phyloP scores from a whole-genome alignment of 2,329 filamentous ascomycete species.

The Colletotrichum agaves region DNA sequence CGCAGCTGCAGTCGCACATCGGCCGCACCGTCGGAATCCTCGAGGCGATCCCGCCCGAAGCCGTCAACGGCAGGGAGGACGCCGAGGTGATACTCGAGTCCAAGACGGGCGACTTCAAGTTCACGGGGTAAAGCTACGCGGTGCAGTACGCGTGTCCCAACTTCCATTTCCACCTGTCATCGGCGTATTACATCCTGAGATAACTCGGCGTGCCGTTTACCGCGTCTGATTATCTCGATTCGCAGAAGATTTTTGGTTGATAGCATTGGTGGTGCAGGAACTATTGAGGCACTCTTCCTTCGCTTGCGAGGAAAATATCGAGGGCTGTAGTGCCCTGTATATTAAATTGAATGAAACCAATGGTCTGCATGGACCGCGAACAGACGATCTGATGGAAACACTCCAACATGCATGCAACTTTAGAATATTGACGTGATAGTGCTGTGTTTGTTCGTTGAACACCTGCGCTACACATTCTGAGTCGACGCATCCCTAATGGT shows the following conservation, averaged over 20 bases:
- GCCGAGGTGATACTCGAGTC: slow-evolving; percentile 42
- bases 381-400: too few species aligned
- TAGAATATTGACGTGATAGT: too few species aligned
- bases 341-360: too few species aligned
- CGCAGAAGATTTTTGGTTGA: slow-evolving; percentile 14
- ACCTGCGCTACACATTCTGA: too few species aligned
- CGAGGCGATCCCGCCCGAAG: slow-evolving; percentile 40
- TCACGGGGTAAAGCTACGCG: slow-evolving; percentile 54
- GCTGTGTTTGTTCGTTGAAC: too few species aligned
- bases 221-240: slow-evolving; percentile 62
- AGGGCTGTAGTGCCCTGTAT: too few species aligned
- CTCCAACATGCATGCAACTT: too few species aligned
- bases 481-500: too few species aligned
- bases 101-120: slow-evolving; percentile 41
- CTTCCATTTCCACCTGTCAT: slow-evolving; percentile 69
- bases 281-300: rapidly evolving
- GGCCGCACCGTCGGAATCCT: slow-evolving; percentile 44
- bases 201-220: slow-evolving; percentile 67
- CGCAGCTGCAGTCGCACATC: slow-evolving; percentile 28
- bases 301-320: neutral
- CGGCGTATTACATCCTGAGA: slow-evolving; percentile 67
- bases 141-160: slow-evolving; percentile 62
- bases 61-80: slow-evolving; percentile 39
- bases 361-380: too few species aligned
- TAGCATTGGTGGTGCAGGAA: neutral